Evolutionary conservation across 202 grass and related monocot species (phyloP).

Genomic region (Brachypodium distachyon): DNA sequence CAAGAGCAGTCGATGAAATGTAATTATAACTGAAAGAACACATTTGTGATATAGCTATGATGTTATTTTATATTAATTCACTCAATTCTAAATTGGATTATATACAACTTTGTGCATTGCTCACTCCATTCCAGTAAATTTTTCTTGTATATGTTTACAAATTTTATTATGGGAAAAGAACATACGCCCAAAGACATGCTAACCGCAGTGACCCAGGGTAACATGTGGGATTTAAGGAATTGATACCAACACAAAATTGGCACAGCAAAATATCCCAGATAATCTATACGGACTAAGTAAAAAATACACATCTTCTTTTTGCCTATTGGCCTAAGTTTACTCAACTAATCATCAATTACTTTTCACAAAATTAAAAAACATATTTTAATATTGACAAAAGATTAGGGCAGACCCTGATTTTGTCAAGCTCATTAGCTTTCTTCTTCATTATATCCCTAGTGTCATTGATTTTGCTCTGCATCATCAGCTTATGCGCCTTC

Average conservation of each 20-base stretch:
- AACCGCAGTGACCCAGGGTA: not conserved
- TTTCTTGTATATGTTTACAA: not conserved
- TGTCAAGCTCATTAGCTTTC: slow-evolving; percentile 76
- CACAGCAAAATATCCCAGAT: not conserved
- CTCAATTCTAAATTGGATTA: not conserved
- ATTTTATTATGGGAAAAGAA: not conserved
- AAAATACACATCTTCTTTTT: not conserved
- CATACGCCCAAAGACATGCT: not conserved
- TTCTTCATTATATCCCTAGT: slow-evolving; percentile 69
- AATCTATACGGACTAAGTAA: not conserved
- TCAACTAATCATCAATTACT: not conserved
- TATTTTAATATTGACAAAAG: not conserved
- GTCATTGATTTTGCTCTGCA: slow-evolving; percentile 75
- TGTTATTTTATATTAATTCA: not conserved
- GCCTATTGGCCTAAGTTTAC: not conserved
- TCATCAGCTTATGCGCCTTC: slow-evolving; percentile 61
- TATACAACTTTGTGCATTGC: not conserved
- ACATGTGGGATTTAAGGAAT: not conserved
- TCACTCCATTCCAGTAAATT: not conserved
- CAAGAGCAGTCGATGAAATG: slow-evolving; percentile 3
- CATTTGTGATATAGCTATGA: not conserved
- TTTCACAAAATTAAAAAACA: not conserved
- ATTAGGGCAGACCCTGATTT: slow-evolving; percentile 45
- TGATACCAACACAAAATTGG: not conserved
- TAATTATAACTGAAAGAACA: not conserved